Evolutionary conservation across 2,329 filamentous ascomycete genomes (phyloP), one percentile per base, ranked within the genome.

Genomic region (Cyanodermella asteris): DNA sequence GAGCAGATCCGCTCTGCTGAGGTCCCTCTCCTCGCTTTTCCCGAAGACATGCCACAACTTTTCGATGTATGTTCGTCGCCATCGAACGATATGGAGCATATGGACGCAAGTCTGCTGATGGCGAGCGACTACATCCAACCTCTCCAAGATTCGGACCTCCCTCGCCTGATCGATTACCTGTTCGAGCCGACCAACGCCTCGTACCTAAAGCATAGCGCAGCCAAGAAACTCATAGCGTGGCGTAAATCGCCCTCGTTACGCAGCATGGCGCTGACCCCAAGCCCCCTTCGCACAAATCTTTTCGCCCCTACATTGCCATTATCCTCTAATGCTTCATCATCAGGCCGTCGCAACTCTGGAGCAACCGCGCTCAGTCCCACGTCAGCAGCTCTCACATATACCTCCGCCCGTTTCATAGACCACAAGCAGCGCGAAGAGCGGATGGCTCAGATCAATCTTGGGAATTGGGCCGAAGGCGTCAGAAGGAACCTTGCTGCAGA

Each of bases 81-180:
- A 13, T 65, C 62, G 2, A 63, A 64, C 13, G 80, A 93, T 38
- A 53, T 68, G 31, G 78, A 91, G 19, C 68, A 62, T 21, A 90
- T 94, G 72, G 84, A 94, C 44, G 84, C 82, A 11, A 91, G 80
- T 39, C 56, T 91, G 0, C 60, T 94, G 11, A 94, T 94, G 84
- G 81, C 72, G 28, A 72, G 82, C 1, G 76, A 87, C 38, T 94
- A 93, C 42, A 56, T 87, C 9, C 72, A 78, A 32, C 84, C 84
- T 1, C 56, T 93, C 4, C 50, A 76, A 3, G 49, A 64, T 1
- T 87, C 80, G 6, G 82, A 94, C 29, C 62, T 94, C 3, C 40
- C 47, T 5, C 46, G 52, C 6, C 55, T 94, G 1, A 63, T 91
- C n/a, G 55, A 67, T 6, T 64, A 65, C 11, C 53, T 93, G 1